Base-by-base conservation (phyloP, 371 early-diverging fungal species). In the Parasitella parasitica region DNA sequence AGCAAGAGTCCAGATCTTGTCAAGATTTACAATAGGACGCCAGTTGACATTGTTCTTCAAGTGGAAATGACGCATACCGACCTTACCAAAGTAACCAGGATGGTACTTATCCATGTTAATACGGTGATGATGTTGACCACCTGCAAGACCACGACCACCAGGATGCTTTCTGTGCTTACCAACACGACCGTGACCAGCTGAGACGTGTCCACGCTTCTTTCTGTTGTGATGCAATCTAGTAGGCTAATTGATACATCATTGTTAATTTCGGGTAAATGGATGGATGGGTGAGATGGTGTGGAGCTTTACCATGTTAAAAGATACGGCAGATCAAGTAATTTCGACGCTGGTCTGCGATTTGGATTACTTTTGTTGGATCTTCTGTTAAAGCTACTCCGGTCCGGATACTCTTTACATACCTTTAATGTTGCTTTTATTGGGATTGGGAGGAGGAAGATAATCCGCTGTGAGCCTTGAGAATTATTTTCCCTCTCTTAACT, bases 81-180 rank as follows among this genome's bases (percentile, higher is more conserved):
- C 97, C 88, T 99, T 99, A 85, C 99, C 99, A 81, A 98, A 99
- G 94, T 97, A 98, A 84, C 99, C 99, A 71, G 99, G 99, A 88
- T 99, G 99, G 94, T 95, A 99, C 91, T 94, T 98, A 87, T 98
- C 97, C 93, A 99, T 96, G 89, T 96, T 96, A 85, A 96, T 99
- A 72, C 98, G 93, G 92, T 99, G 98, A 84, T 99, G 99, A 84
- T 97, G 97, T 81, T 94, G 90, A 89, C 99, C 99, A 93, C 99
- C 99, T 85, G 99, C 98, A 77, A 95, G 87, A 95, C 99, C 99
- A 82, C 99, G 92, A 91, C 99, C 99, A 81, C 99, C 99, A 73
- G 99, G 97, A 84, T 99, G 99, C 91, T 99, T 99, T 78, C 99
- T 91, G 93, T 99, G 99, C 92, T 99, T 99, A 68, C 98, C 91